These are phyloP conservation scores for Epithemia pelagica DNA, from an alignment of 108 stramenopile genomes.

Conservation along the genomic window DNA sequence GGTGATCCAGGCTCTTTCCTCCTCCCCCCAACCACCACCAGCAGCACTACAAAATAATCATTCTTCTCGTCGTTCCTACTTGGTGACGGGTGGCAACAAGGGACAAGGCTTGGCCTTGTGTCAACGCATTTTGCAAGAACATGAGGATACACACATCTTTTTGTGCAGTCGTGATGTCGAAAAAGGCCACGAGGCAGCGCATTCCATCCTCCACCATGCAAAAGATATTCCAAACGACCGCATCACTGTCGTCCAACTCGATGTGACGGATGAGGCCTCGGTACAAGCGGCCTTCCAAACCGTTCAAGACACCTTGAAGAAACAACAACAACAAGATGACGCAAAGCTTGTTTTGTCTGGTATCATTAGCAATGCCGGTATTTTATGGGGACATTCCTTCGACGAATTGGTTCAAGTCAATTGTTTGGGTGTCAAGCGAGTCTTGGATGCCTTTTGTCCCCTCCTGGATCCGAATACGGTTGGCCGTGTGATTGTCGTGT, in stretches of 20 bases:
- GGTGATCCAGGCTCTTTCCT: too few relatives aligned
- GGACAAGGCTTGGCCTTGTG: conserved; percentile 55
- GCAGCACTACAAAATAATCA: conserved; percentile 10
- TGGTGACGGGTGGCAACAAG: conserved; percentile 44
- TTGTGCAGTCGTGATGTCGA: conserved; percentile 33
- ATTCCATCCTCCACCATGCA: conserved; percentile 21
- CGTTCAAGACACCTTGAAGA: conserved; percentile 7
- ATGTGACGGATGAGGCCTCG: conserved; percentile 31
- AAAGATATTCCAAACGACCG: conserved; percentile 1
- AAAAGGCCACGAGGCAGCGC: conserved; percentile 32
- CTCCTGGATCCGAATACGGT: too few relatives aligned
- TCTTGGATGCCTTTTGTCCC: conserved; percentile 38
- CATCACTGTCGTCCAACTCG: conserved; percentile 39
- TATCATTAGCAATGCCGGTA: conserved; percentile 61
- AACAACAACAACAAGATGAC: too few relatives aligned
- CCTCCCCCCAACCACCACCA: too few relatives aligned
- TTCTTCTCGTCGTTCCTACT: too few relatives aligned
- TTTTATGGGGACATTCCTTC: conserved; percentile 24
- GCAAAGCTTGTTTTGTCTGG: too few relatives aligned
- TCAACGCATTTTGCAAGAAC: conserved; percentile 35
- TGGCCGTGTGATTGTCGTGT: too few relatives aligned
- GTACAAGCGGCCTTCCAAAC: conserved; percentile 33
- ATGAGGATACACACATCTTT: conserved; percentile 44
- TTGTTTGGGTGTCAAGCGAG: conserved; percentile 48
- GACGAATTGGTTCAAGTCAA: conserved; percentile 37